These are phyloP conservation scores for Kalmanozyma brasiliensis DNA, from an alignment of 1,284 basidiomycete species.

Conservation along the genomic window DNA sequence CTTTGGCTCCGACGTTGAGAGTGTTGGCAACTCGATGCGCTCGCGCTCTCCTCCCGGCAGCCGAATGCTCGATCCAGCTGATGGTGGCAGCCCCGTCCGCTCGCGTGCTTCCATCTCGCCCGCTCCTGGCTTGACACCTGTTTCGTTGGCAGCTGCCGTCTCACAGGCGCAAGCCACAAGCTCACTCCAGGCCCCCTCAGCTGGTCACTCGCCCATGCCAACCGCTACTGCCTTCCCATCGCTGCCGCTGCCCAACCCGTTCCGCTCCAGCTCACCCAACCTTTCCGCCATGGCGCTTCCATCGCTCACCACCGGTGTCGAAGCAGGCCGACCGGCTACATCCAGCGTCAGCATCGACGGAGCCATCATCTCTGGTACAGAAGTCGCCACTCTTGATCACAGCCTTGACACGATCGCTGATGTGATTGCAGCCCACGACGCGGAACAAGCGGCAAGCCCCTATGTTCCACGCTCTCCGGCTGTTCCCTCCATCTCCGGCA, in stretches of 20 bases:
- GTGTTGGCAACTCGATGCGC: slow-evolving; percentile 31
- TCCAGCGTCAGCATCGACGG: slow-evolving; percentile 65
- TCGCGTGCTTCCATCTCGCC: slow-evolving; percentile 39
- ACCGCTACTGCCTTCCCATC: slow-evolving; percentile 57
- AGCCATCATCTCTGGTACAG: slow-evolving; percentile 60
- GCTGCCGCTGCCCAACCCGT: slow-evolving; percentile 59
- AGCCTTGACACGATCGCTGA: slow-evolving; percentile 62
- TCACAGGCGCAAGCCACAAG: slow-evolving; percentile 24
- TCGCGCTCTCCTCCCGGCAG: slow-evolving; percentile 48
- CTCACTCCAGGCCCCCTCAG: slow-evolving; percentile 8
- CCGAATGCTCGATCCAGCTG: slow-evolving; percentile 19
- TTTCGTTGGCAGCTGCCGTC: slow-evolving; percentile 35
- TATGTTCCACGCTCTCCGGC: slow-evolving; percentile 47
- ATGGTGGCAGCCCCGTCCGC: slow-evolving; percentile 38
- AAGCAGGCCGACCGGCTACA: slow-evolving; percentile 42
- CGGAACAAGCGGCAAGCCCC: slow-evolving; percentile 47
- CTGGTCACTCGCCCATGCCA: slow-evolving; percentile 33
- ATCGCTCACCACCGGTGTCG: slow-evolving; percentile 31
- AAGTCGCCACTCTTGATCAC: slow-evolving; percentile 54
- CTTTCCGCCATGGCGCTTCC: slow-evolving; percentile 46
- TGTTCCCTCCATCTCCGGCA: slow-evolving; percentile 16
- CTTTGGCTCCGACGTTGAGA: slow-evolving; percentile 46
- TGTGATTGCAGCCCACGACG: slow-evolving; percentile 46
- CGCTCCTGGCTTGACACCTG: slow-evolving; percentile 22
- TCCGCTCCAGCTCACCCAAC: slow-evolving; percentile 53